phyloP scores from a whole-genome alignment of 2,329 filamentous ascomycete species.

The Diplocarpon rosae region DNA sequence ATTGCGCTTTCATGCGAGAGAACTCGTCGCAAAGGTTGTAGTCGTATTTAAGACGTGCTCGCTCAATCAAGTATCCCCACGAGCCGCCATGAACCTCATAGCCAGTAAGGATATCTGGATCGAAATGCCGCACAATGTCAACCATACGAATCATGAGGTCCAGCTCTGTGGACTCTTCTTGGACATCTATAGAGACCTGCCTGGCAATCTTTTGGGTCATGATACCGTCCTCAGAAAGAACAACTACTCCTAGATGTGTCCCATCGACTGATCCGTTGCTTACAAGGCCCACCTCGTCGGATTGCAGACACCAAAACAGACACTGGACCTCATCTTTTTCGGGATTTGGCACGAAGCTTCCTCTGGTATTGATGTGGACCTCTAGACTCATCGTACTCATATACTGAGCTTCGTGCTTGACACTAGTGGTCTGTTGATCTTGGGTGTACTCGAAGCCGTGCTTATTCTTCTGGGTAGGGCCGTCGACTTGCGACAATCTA shows the following conservation, averaged over 20 bases:
- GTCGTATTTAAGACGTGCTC: constrained; percentile 75
- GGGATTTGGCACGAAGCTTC: constrained; percentile 72
- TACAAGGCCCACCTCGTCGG: constrained; percentile 51
- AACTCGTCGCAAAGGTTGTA: constrained; percentile 87
- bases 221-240: constrained; percentile 51
- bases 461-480: constrained; percentile 70
- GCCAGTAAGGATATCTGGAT: constrained; percentile 88
- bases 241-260: constrained; percentile 59
- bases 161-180: constrained; percentile 68
- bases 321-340: constrained; percentile 81
- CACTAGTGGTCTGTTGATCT: constrained; percentile 59
- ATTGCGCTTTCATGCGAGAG: constrained; percentile 75
- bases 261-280: constrained; percentile 37
- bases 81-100: constrained; percentile 90
- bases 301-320: constrained; percentile 83
- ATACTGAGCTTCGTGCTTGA: constrained; percentile 77
- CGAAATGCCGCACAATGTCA: constrained; percentile 69
- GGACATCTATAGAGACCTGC: constrained; percentile 51
- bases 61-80: constrained; percentile 93
- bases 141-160: constrained; percentile 79
- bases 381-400: constrained; percentile 97
- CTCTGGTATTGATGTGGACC: constrained; percentile 80
- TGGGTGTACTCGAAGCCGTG: constrained; percentile 82
- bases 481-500: constrained; percentile 74
- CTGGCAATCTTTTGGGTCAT: constrained; percentile 51